A percentile compares a stretch with the other conserved stretches of the same genome.
Conservation (phyloP, 2,329 filamentous ascomycete genomes). For the Ceratocystis albifundus region DNA sequence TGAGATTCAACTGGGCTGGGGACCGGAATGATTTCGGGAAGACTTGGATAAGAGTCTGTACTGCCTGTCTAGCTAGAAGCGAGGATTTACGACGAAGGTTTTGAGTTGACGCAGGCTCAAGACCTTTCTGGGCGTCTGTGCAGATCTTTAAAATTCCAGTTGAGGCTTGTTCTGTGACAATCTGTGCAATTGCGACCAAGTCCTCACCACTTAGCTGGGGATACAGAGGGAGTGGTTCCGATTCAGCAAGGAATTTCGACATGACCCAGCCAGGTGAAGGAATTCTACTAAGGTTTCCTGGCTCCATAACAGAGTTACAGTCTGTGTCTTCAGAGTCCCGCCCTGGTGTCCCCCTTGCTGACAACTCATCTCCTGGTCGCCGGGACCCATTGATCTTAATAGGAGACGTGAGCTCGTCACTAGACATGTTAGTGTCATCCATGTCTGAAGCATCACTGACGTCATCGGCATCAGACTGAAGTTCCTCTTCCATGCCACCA, state of each 20-base stretch:
- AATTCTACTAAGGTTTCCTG: slow-evolving; percentile 39
- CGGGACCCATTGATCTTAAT: slow-evolving; percentile 35
- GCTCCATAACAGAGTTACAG: slow-evolving; percentile 38
- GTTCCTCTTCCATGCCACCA: slow-evolving; percentile 27
- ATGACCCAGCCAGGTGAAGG: slow-evolving; percentile 42
- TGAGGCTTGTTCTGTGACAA: slow-evolving; percentile 58
- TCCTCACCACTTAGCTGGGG: slow-evolving; percentile 45
- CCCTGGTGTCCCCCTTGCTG: slow-evolving; percentile 42
- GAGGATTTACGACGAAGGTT: slow-evolving; percentile 30
- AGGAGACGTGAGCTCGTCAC: slow-evolving; percentile 40
- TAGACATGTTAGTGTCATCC: slow-evolving; percentile 42
- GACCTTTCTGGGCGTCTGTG: slow-evolving; percentile 22
- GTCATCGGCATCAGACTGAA: slow-evolving; percentile 37
- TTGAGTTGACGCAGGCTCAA: slow-evolving; percentile 1
- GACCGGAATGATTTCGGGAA: slow-evolving; percentile 37
- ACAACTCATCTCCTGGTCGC: slow-evolving; percentile 40
- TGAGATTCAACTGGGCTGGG: slow-evolving; percentile 32
- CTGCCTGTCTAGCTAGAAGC: slow-evolving; percentile 37
- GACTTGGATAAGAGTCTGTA: slow-evolving; percentile 37
- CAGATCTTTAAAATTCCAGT: slow-evolving; percentile 37
- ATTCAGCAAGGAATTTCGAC: slow-evolving; percentile 46
- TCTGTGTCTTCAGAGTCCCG: slow-evolving; percentile 40
- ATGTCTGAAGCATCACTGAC: slow-evolving; percentile 45
- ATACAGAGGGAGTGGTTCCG: slow-evolving; percentile 41
- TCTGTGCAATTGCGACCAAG: slow-evolving; percentile 54